phyloP scores from a whole-genome alignment of 2,329 filamentous ascomycete genomes.

The Fusarium coffeatum region DNA sequence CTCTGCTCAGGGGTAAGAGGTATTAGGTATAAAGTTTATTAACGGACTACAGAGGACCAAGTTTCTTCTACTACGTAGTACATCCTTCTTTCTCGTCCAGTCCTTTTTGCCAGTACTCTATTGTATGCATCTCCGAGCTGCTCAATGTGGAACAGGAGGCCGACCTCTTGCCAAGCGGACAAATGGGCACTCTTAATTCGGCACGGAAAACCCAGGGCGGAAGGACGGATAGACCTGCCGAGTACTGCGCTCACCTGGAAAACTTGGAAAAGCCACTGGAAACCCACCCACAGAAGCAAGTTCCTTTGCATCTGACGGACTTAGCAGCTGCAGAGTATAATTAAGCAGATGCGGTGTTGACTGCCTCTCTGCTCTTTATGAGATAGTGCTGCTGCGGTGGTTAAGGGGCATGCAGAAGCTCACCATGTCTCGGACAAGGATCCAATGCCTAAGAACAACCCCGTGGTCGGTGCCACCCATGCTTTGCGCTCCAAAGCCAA shows the following conservation, averaged over 20 bases:
- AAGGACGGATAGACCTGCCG: constrained; percentile 20
- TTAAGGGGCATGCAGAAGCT: constrained; percentile 48
- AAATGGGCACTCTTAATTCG: constrained; percentile 8
- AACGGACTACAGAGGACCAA: constrained; percentile 1
- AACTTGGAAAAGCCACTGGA: background rate
- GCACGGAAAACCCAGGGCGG: background rate
- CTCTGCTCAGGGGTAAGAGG: constrained; percentile 39
- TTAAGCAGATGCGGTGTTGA: constrained; percentile 38
- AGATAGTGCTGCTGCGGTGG: constrained; percentile 40
- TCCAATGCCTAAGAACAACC: constrained; percentile 40
- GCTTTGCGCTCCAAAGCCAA: constrained; percentile 24
- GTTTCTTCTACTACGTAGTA: too few relatives aligned
- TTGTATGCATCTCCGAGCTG: constrained; percentile 8
- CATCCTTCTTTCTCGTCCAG: background rate
- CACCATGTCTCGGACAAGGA: constrained; percentile 43
- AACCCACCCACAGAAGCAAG: constrained; percentile 21
- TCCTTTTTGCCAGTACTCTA: background rate
- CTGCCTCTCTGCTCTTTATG: constrained; percentile 28
- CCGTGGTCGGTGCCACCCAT: constrained; percentile 47
- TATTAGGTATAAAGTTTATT: constrained; percentile 7
- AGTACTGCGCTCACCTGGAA: background rate
- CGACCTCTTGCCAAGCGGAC: constrained; percentile 1
- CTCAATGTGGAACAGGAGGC: constrained; percentile 17
- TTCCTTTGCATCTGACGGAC: background rate
- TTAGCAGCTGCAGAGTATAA: constrained; percentile 40